Conservation (phyloP, 495 filamentous ascomycete genomes). For the Hyphodiscus hymeniophilus region DNA sequence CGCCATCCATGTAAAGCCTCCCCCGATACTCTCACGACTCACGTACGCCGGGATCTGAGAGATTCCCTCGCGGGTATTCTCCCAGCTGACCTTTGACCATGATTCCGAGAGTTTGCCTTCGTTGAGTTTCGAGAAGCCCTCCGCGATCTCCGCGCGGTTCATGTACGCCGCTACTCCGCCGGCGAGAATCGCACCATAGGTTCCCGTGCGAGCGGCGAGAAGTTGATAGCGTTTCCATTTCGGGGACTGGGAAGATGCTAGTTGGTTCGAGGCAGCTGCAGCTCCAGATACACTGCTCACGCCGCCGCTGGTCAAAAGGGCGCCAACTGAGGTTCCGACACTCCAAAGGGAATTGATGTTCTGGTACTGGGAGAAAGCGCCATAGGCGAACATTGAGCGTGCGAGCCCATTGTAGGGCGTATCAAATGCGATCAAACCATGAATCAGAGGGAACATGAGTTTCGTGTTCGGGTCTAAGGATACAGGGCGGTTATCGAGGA, state of each 20-base stretch:
- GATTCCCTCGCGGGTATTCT: constrained; percentile 3
- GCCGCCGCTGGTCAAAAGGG: constrained; percentile 21
- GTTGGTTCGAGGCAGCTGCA: too few species aligned
- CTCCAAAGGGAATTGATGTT: constrained; percentile 56
- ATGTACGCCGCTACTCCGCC: constrained; percentile 81
- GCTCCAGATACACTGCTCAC: too few species aligned
- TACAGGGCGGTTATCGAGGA: constrained; percentile 23
- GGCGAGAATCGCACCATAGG: constrained; percentile 68
- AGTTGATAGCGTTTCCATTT: constrained; percentile 62
- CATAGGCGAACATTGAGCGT: constrained; percentile 78
- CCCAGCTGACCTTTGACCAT: constrained; percentile 2
- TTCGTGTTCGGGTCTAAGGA: background rate
- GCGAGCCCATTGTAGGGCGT: constrained; percentile 87
- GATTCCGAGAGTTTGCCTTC: background rate
- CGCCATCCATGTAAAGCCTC: constrained; percentile 60
- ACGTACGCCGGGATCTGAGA: constrained; percentile 11
- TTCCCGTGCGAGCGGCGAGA: constrained; percentile 75
- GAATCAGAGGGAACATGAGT: constrained; percentile 61
- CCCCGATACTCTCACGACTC: constrained; percentile 21
- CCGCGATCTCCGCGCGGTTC: constrained; percentile 61
- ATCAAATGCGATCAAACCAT: constrained; percentile 85
- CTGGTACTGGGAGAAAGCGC: constrained; percentile 78
- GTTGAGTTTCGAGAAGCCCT: constrained; percentile 5
- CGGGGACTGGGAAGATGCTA: background rate
- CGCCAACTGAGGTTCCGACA: constrained; percentile 43